phyloP scores from a whole-genome alignment of 768 basidiomycete genomes.

The Russula griseocarnosa region DNA sequence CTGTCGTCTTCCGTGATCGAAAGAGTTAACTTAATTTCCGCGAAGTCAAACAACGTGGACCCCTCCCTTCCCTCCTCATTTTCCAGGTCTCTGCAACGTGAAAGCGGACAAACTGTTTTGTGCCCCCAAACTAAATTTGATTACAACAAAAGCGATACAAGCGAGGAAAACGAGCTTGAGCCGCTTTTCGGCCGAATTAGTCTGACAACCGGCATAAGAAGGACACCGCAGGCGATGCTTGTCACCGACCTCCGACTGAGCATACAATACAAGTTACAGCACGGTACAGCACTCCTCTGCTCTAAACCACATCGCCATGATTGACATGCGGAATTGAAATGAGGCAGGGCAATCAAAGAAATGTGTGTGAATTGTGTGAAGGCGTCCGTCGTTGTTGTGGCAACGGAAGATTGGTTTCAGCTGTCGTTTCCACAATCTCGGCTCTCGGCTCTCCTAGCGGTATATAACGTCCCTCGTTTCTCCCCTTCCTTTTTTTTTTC shows the following conservation, averaged over 20 bases:
- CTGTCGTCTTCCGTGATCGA: not conserved
- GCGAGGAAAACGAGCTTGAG: not conserved
- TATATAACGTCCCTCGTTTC: constrained; percentile 10
- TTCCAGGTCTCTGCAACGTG: not conserved
- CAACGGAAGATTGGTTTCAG: constrained; percentile 7
- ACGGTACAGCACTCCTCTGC: not conserved
- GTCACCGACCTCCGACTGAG: not conserved
- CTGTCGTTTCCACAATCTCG: constrained; percentile 2
- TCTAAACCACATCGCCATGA: not conserved
- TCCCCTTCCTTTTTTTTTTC: constrained; percentile 12
- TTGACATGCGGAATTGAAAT: not conserved
- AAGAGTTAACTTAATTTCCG: not conserved
- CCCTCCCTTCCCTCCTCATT: not conserved
- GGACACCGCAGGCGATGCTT: not conserved
- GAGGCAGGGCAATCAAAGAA: not conserved
- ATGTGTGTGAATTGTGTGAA: not conserved
- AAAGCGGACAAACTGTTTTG: not conserved
- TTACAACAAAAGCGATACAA: not conserved
- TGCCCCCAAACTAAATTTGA: not conserved
- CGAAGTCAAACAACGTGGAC: not conserved
- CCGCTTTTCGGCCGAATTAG: not conserved
- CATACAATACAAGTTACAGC: too few species aligned
- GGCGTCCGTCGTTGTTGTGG: constrained; percentile 2
- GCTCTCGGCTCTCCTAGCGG: not conserved
- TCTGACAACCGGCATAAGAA: not conserved